Evolutionary conservation across 768 basidiomycete genomes (phyloP), one percentile per base, ranked within the genome.

Genomic region (Boletus pseudopeckii): DNA sequence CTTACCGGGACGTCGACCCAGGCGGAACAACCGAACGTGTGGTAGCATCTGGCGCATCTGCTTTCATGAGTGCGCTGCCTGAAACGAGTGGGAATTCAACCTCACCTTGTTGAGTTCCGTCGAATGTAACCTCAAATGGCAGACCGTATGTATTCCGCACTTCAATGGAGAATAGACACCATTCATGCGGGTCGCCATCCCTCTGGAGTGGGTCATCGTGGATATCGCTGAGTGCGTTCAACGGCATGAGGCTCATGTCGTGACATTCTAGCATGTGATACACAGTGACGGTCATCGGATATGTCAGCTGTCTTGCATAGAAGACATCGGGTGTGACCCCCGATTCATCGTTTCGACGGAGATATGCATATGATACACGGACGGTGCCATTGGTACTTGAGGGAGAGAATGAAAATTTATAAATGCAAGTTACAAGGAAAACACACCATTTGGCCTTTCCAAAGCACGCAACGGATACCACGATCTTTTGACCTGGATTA

Each of bases 371-470:
- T 34, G 92, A 90, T 47, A 95, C 77, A 60, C 89, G 86, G 42
- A 98, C 79, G 0, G 80, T 80, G 14, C 92, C 95, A 53, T 77
- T 81, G 15, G 85, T 85, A 62, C 94, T 97, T 56, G 42, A 37
- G 37, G 48, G 41, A 43, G 18, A 54, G n/a, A 41, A 45, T 58
- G 14, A 55, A 15, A 13, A 20, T 34, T 17, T 43, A n/a, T 14
- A 40, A 46, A 40, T 30, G 17, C 15, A 39, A 26, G 4, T 51
- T 39, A n/a, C n/a, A 52, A 26, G 48, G 6, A 28, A 17, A 36
- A 77, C 87, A 64, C 60, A 96, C 95, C 96, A 99, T 57, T 88
- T 92, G 49, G 88, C 82, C 73, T 98, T 98, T 37, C 96, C 96
- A 37, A 84, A 81, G 66, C 92, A 96, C 8, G 75, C 78, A 10